phyloP scores from a whole-genome alignment of 2,329 filamentous ascomycete species.

The Xylariales sp. region DNA sequence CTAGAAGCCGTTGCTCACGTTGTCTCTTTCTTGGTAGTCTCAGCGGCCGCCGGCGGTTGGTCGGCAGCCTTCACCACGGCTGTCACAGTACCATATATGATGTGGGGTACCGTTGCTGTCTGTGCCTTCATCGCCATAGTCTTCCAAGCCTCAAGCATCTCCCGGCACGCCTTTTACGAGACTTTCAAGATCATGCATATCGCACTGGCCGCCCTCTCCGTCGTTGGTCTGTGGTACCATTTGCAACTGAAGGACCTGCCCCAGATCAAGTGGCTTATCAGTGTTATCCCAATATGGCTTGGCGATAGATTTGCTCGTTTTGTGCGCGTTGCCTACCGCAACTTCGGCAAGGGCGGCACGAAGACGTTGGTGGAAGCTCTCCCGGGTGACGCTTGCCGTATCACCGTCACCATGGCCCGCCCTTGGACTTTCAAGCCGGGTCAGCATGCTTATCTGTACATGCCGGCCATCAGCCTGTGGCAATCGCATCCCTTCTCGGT shows the following conservation, averaged over 20 bases:
- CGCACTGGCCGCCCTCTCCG: constrained; percentile 50
- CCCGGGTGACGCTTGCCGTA: constrained; percentile 68
- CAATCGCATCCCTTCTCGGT: constrained; percentile 78
- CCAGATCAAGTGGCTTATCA: constrained; percentile 56
- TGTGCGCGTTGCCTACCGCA: constrained; percentile 57
- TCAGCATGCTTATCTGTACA: constrained; percentile 76
- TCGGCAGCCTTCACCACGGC: constrained; percentile 30
- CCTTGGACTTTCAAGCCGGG: constrained; percentile 73
- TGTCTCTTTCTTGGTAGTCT: constrained; percentile 50
- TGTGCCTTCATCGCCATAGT: constrained; percentile 57
- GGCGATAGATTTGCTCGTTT: constrained; percentile 59
- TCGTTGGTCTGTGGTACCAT: constrained; percentile 66
- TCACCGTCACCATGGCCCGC: constrained; percentile 69
- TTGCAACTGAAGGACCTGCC: constrained; percentile 49
- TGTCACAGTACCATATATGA: constrained; percentile 41
- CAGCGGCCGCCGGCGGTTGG: constrained; percentile 43
- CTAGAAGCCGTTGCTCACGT: constrained; percentile 65
- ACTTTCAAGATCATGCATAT: constrained; percentile 72
- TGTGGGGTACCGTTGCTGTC: constrained; percentile 60
- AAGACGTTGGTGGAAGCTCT: constrained; percentile 69
- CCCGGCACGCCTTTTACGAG: constrained; percentile 77
- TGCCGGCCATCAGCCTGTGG: constrained; percentile 66
- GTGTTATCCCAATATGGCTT: constrained; percentile 62
- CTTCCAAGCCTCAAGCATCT: constrained; percentile 64
- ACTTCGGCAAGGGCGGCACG: constrained; percentile 62